These are phyloP conservation scores for Annulohypoxylon nitens DNA, from an alignment of 495 filamentous ascomycete genomes.

Conservation along the genomic window DNA sequence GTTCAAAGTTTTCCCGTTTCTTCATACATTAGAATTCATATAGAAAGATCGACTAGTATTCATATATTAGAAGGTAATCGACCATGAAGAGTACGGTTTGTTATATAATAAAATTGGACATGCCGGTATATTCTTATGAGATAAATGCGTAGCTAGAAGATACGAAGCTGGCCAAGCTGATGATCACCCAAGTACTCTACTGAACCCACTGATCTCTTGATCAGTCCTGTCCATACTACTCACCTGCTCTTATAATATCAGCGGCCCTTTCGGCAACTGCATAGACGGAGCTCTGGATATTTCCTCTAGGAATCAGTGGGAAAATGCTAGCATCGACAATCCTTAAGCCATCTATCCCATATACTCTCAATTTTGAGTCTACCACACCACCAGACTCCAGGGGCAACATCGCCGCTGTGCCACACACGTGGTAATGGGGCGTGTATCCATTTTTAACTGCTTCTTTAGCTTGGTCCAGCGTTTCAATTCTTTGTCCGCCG, in stretches of 20 bases:
- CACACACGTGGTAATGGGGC: slow-evolving; percentile 19
- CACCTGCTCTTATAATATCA: slow-evolving; percentile 9
- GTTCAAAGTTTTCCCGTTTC: no score
- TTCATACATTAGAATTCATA: no score
- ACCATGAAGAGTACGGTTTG: no score
- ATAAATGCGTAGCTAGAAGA: no score
- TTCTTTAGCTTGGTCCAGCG: slow-evolving; percentile 14
- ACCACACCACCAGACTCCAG: slow-evolving; percentile 30
- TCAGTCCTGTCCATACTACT: not conserved
- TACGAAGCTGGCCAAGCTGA: not conserved
- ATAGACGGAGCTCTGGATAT: slow-evolving; percentile 64
- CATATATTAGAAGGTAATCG: no score
- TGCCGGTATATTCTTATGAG: no score
- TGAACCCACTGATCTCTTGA: not conserved
- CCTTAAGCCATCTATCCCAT: slow-evolving; percentile 40
- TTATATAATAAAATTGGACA: no score
- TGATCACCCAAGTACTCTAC: not conserved
- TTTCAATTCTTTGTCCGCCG: slow-evolving; percentile 15
- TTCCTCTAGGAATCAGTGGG: slow-evolving; percentile 58
- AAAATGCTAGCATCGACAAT: slow-evolving; percentile 67
- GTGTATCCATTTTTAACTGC: slow-evolving; percentile 17
- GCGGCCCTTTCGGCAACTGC: slow-evolving; percentile 66
- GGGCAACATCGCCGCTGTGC: slow-evolving; percentile 27
- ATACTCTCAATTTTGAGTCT: slow-evolving; percentile 20
- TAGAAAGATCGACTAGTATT: no score